Evolutionary conservation across 1,139 yeast genomes (phyloP).

Genomic region (Taiozyma sp.): DNA sequence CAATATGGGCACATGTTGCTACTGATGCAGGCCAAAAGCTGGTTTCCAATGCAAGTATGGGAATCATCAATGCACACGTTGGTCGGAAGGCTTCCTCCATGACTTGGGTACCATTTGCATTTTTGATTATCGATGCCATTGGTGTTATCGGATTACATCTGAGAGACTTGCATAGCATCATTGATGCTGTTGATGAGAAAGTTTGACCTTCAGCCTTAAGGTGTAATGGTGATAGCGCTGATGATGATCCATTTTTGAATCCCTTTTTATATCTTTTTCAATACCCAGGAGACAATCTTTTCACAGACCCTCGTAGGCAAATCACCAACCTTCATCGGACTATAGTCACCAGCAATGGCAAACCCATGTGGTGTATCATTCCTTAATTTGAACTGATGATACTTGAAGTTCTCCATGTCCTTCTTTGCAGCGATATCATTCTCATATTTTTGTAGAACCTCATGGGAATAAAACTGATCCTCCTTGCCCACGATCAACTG

Average conservation of each 20-base stretch:
- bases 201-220: constrained; percentile 9
- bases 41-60: constrained; percentile 47
- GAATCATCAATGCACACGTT: constrained; percentile 35
- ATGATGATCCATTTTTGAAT: neutral
- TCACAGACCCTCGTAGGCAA: constrained; percentile 17
- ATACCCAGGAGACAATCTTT: constrained; percentile 16
- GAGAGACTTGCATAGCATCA: constrained; percentile 25
- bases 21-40: constrained; percentile 39
- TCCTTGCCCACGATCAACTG: constrained; percentile 28
- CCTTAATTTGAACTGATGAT: constrained; percentile 16
- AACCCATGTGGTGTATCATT: constrained; percentile 33
- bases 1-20: constrained; percentile 65
- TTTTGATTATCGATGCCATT: constrained; percentile 32
- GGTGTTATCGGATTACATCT: constrained; percentile 26
- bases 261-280: constrained; percentile 7
- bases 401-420: constrained; percentile 15
- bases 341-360: constrained; percentile 35
- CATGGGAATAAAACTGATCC: constrained; percentile 25
- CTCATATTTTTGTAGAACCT: constrained; percentile 19
- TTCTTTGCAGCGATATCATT: constrained; percentile 18
- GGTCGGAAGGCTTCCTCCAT: constrained; percentile 56
- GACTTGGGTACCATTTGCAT: constrained; percentile 58
- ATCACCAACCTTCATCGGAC: constrained; percentile 19
- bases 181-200: constrained; percentile 25
- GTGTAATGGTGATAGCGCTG: too few species aligned